A percentile compares a stretch with the other conserved stretches of the same genome.
Evolutionary conservation across 805 yeast species (phyloP).

Genomic region (Nakazawaea anatomiae): DNA sequence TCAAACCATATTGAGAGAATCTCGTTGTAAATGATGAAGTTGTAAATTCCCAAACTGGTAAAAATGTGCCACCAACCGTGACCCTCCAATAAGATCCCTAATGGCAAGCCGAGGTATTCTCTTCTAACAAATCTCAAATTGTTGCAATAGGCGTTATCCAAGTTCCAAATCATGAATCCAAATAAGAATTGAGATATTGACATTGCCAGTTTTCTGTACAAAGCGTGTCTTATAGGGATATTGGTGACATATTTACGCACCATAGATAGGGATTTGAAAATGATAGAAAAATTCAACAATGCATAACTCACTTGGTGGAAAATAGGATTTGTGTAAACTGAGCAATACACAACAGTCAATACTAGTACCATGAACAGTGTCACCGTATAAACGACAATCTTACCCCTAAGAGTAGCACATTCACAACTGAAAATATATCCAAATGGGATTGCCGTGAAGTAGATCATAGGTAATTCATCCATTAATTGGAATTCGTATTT

Average conservation of each 20-base stretch:
- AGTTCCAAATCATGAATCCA: slow-evolving; percentile 80
- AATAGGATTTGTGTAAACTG: slow-evolving; percentile 59
- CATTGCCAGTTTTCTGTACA: slow-evolving; percentile 48
- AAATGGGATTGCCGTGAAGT: slow-evolving; percentile 89
- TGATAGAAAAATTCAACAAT: slow-evolving; percentile 58
- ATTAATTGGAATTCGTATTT: slow-evolving; percentile 78
- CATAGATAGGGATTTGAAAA: slow-evolving; percentile 47
- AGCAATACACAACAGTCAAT: slow-evolving; percentile 63
- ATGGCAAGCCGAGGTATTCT: slow-evolving; percentile 63
- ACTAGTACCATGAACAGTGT: slow-evolving; percentile 23
- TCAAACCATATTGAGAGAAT: slow-evolving; percentile 60
- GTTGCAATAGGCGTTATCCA: slow-evolving; percentile 75
- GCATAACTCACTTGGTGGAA: slow-evolving; percentile 85
- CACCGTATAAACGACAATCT: slow-evolving; percentile 11
- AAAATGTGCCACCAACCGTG: slow-evolving; percentile 96
- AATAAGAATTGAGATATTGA: slow-evolving; percentile 59
- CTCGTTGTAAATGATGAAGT: slow-evolving; percentile 70
- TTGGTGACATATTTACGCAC: slow-evolving; percentile 50
- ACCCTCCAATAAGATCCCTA: slow-evolving; percentile 77
- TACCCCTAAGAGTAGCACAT: slow-evolving; percentile 1
- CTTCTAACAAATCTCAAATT: slow-evolving; percentile 55
- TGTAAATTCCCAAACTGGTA: slow-evolving; percentile 79
- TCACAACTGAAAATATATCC: slow-evolving; percentile 24
- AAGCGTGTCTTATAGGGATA: slow-evolving; percentile 33
- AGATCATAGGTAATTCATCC: slow-evolving; percentile 95